Evolutionary conservation across 768 basidiomycete genomes (phyloP).

Genomic region (Podaxis carcinomalis): DNA sequence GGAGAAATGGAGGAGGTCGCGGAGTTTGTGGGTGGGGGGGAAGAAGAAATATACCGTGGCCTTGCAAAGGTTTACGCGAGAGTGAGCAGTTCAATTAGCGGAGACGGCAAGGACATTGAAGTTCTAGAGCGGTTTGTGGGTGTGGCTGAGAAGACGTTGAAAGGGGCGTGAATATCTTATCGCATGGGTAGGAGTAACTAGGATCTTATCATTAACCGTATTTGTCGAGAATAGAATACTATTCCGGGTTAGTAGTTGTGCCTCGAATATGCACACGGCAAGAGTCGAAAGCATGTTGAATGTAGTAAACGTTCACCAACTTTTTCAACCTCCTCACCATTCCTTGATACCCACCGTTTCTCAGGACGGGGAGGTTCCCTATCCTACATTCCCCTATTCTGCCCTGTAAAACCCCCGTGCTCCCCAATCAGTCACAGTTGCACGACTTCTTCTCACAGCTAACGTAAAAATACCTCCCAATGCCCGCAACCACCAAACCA

Average conservation of each 20-base stretch:
- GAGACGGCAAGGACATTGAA: constrained; percentile 31
- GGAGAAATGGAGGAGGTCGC: constrained; percentile 65
- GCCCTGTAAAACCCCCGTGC: neutral
- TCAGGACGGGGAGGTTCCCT: neutral
- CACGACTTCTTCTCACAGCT: neutral
- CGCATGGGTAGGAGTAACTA: neutral
- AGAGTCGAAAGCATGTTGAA: constrained; percentile 3
- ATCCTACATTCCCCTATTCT: neutral
- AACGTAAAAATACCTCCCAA: neutral
- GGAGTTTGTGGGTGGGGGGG: constrained; percentile 43
- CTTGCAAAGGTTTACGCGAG: constrained; percentile 41
- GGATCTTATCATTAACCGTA: constrained; percentile 10
- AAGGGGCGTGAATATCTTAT: constrained; percentile 20
- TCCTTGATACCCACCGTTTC: neutral
- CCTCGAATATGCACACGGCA: constrained; percentile 6
- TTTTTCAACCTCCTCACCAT: neutral
- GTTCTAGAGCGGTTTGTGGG: constrained; percentile 40
- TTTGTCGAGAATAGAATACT: constrained; percentile 2
- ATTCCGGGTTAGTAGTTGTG: constrained; percentile 8
- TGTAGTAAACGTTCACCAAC: neutral
- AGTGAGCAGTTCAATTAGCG: constrained; percentile 35
- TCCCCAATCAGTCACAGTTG: neutral
- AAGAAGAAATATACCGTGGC: constrained; percentile 43
- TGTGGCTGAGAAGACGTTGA: constrained; percentile 25
- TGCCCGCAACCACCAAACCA: neutral